Base-by-base conservation (phyloP, 139 green algal species). In the Chlorella ohadii region DNA sequence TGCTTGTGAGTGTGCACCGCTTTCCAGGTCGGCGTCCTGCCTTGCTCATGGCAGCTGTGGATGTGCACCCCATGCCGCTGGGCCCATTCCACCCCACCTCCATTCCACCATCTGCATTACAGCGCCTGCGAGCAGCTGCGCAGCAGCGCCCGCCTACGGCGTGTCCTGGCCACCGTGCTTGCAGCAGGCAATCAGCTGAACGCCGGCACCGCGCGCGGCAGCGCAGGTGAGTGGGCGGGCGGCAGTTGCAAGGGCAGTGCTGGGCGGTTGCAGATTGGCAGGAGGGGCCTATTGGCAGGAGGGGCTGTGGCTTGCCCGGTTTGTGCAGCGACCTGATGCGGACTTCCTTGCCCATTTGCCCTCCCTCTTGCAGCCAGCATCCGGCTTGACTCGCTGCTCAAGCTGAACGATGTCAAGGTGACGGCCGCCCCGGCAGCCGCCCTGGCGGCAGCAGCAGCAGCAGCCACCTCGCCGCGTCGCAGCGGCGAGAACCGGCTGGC, bases 141-240 rank as follows among this genome's bases (percentile, higher is more conserved):
- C 15, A 38, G 31, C 39, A 88, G 90, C 86, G 11, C 27, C 34
- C 77, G 78, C 22, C 78, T 93, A 55, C 79, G 78, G 3, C 66
- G 31, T 23, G 73, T 87, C 33, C 77, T 90, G 59, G 72, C 56
- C 17, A 44, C 79, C 16, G 72, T 83, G 28, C 74, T 93, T 63
- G 74, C 88, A 4, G 80, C 72, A 3, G 90, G 90, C 64, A 93
- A 93, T 55, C 78, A 70, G 41, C 83, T 93, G 28, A 93, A 93
- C 77, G 56, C 47, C 0, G 90, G 84, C 44, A 92, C 84, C 2
- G 34, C 73, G n/a, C 84, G 88, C 59, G 89, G 89, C 67, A 39
- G 79, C 28, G 88, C 89, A 15, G 61, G 68, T 75, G 71, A 19
- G 66, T 66, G 38, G 51, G 51, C 11, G 28, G 4, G 28, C 28